Conservation (phyloP, 2,329 filamentous ascomycete genomes). For the Claviceps pazoutovae region DNA sequence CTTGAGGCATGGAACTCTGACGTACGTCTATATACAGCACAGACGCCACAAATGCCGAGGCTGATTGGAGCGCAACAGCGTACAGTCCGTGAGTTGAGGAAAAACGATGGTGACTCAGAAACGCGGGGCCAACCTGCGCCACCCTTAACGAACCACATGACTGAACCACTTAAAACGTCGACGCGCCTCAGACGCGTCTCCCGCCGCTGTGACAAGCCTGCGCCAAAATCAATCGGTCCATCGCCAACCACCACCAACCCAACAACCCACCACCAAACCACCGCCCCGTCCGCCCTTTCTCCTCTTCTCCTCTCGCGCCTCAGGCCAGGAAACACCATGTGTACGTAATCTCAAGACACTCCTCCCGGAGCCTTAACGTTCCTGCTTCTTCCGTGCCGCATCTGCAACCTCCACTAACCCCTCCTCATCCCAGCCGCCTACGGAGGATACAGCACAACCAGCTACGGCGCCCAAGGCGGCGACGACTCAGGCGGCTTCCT, state of each 20-base stretch:
- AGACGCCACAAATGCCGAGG: constrained; percentile 1
- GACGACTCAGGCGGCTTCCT: constrained; percentile 51
- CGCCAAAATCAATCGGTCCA: background rate
- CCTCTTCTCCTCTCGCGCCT: background rate
- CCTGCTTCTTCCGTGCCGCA: background rate
- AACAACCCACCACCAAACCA: constrained; percentile 10
- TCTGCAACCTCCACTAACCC: no score
- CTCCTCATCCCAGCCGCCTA: constrained; percentile 28
- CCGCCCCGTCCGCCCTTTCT: background rate
- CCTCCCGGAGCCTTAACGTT: constrained; percentile 5
- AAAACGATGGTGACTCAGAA: background rate
- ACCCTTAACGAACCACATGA: background rate
- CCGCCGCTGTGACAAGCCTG: background rate
- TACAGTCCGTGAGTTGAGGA: background rate
- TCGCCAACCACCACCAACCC: constrained; percentile 1
- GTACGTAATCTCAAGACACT: background rate
- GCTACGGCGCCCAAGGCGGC: constrained; percentile 40
- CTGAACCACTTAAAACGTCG: constrained; percentile 4
- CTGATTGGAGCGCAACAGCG: background rate
- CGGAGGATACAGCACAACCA: constrained; percentile 30
- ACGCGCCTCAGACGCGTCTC: constrained; percentile 9
- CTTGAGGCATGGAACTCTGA: background rate
- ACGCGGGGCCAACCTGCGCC: background rate
- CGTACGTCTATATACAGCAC: background rate
- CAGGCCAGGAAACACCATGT: background rate